Evolutionary conservation across 768 basidiomycete genomes (phyloP), one percentile per base, ranked within the genome.

Genomic region (Russula virescens): DNA sequence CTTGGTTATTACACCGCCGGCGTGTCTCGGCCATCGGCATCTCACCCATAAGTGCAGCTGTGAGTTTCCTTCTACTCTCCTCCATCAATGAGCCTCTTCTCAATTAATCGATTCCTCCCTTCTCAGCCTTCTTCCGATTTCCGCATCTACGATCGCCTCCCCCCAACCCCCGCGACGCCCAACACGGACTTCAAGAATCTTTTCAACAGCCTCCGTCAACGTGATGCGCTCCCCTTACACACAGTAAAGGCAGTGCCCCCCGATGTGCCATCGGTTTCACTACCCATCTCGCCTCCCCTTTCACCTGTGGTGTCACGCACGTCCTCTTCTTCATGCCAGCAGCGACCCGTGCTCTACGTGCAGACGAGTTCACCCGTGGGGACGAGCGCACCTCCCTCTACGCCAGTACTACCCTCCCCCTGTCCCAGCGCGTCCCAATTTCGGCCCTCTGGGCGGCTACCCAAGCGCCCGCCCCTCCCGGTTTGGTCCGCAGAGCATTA

Each of bases 271-370:
- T 43, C 43, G 25, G 31, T 31, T 8, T 6, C 38, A 34, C 42
- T 52, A 11, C 52, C 43, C 18, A 40, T 62, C n/a, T 52, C 61
- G 2, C 56, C 55, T 3, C 56, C 56, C 18, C 9, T n/a, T 5
- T 71, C 68, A 46, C 72, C 73, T 25, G 72, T 67, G 21, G 62
- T 23, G 60, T 71, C 38, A 47, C 63, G 23, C 60, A 55, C 65
- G 69, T 70, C 51, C 63, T 68, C 60, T 62, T 54, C 64, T 6
- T 61, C 49, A 11, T 52, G 55, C 35, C 60, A 52, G 10, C 43
- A 26, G 25, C 55, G 64, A n/a, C 64, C 64, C 8, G 57, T 58
- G 13, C 64, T 65, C 6, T 46, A 53, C 47, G 64, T 65, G 11
- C 45, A 64, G 45, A 65, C 64, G 23, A 54, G 11, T 38, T 64